Conservation (phyloP, 2,329 filamentous ascomycete species). For the Scytalidium sp. region DNA sequence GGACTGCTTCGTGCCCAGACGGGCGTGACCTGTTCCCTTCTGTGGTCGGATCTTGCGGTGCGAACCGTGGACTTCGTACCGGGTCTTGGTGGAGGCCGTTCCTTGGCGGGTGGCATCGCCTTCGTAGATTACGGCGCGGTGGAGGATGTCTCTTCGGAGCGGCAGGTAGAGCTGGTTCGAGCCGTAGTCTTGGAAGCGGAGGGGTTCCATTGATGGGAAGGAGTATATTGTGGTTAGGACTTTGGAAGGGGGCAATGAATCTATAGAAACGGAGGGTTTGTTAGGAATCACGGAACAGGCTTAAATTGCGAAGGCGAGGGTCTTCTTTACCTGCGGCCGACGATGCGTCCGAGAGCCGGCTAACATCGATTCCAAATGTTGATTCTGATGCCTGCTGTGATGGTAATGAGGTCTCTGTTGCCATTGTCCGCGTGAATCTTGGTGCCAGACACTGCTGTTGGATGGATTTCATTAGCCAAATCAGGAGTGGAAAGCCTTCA, state of each 20-base stretch:
- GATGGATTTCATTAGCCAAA: slow-evolving; percentile 15
- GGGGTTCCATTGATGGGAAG: slow-evolving; percentile 87
- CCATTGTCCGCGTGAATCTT: slow-evolving; percentile 41
- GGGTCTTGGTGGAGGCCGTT: slow-evolving; percentile 78
- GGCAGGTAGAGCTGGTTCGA: slow-evolving; percentile 82
- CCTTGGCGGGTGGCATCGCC: slow-evolving; percentile 85
- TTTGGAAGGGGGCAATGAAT: slow-evolving; percentile 45
- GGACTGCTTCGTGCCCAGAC: slow-evolving; percentile 76
- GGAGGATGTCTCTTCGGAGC: slow-evolving; percentile 84
- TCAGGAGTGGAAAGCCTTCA: not conserved
- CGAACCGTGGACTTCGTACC: slow-evolving; percentile 80
- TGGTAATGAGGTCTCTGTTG: slow-evolving; percentile 38
- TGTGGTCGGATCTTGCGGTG: slow-evolving; percentile 79
- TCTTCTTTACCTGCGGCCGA: too few relatives aligned
- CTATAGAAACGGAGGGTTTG: not conserved
- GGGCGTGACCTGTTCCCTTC: slow-evolving; percentile 80
- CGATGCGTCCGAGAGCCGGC: too few relatives aligned
- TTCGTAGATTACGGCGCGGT: slow-evolving; percentile 89
- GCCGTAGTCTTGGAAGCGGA: slow-evolving; percentile 73
- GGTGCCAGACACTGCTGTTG: slow-evolving; percentile 41
- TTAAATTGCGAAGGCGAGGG: too few relatives aligned
- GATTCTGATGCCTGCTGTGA: slow-evolving; percentile 1
- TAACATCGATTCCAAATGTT: not conserved
- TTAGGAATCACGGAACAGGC: not conserved
- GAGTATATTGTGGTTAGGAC: slow-evolving; percentile 84